phyloP scores from a whole-genome alignment of 2,329 filamentous ascomycete species.

The Alternaria triticimaculans region DNA sequence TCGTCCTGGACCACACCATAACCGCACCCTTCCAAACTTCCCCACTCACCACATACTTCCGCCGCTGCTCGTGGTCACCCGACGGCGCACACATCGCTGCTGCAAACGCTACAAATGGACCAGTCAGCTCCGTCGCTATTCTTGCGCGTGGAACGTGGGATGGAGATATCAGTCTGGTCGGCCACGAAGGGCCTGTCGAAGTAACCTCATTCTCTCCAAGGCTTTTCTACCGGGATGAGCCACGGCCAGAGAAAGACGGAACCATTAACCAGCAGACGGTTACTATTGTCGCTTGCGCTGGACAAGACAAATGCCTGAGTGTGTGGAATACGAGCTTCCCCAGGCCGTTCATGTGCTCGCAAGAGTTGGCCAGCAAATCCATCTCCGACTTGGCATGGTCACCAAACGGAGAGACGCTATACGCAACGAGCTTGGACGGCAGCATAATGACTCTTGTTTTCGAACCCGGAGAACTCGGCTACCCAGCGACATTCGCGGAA shows the following conservation, averaged over 20 bases:
- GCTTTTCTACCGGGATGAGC: conserved; percentile 77
- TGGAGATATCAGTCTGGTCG: conserved; percentile 95
- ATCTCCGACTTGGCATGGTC: conserved; percentile 95
- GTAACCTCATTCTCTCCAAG: conserved; percentile 97
- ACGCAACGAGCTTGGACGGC: conserved; percentile 86
- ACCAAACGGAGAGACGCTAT: conserved; percentile 87
- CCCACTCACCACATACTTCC: conserved; percentile 94
- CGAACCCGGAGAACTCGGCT: conserved; percentile 85
- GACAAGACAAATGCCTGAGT: conserved; percentile 93
- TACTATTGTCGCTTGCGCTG: conserved; percentile 94
- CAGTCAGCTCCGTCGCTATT: conserved; percentile 95
- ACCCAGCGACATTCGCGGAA: conserved; percentile 82
- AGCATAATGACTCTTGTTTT: conserved; percentile 84
- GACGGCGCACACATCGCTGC: conserved; percentile 97
- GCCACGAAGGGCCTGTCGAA: conserved; percentile 95
- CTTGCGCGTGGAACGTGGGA: conserved; percentile 93
- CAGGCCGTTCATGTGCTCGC: conserved; percentile 84
- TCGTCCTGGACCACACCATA: conserved; percentile 92
- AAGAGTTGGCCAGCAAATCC: conserved; percentile 87
- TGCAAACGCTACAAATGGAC: conserved; percentile 95
- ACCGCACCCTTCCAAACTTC: conserved; percentile 86
- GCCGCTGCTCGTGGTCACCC: conserved; percentile 95
- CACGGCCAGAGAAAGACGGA: conserved; percentile 58
- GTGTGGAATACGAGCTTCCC: conserved; percentile 98
- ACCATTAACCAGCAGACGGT: conserved; percentile 63